Evolutionary conservation across 2,329 filamentous ascomycete species (phyloP), one percentile per base, ranked within the genome.

Genomic region (Dactylella cylindrospora): DNA sequence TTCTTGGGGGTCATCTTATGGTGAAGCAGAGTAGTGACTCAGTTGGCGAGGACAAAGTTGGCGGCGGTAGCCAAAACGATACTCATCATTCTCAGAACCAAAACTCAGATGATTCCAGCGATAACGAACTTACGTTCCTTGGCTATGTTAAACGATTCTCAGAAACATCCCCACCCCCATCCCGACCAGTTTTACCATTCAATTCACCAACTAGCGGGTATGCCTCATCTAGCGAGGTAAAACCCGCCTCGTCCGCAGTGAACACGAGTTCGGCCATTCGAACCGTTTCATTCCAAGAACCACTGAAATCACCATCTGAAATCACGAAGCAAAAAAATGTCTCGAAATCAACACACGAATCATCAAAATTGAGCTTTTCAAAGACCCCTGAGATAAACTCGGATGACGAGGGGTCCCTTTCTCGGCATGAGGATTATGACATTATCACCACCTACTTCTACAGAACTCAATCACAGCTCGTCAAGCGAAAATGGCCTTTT

Each of bases 391-490:
- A n/a, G n/a, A n/a, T n/a, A n/a, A n/a, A n/a, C n/a, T n/a, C n/a
- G n/a, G n/a, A n/a, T n/a, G n/a, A n/a, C n/a, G n/a, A n/a, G n/a
- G n/a, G 1, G n/a, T 17, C 10, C 5, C 19, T 2, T n/a, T 62
- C 49, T 26, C 44, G 36, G 8, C 38, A 43, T 2, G 29, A 52
- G 5, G 57, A 62, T 20, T 62, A 49, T 32, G 43, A 47, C 3
- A 54, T 53, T 7, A 62, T 62, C 13, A 62, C 35, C 5, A 46
- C 22, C 20, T 53, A 62, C 35, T 62, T 62, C 29, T 62, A 54
- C 49, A 44, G 50, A 8, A 43, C 43, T 6, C 57, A 62, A 19
- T 7, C 17, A 5, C 49, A 32, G 3, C 23, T 62, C 17, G 12
- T 62, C 3, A 49, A 39, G n/a, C 5, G 17, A 4, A 62, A 62